These are phyloP conservation scores for Echeveria elegans DNA, from an alignment of 164 flowering plant genomes.

Conservation along the genomic window DNA sequence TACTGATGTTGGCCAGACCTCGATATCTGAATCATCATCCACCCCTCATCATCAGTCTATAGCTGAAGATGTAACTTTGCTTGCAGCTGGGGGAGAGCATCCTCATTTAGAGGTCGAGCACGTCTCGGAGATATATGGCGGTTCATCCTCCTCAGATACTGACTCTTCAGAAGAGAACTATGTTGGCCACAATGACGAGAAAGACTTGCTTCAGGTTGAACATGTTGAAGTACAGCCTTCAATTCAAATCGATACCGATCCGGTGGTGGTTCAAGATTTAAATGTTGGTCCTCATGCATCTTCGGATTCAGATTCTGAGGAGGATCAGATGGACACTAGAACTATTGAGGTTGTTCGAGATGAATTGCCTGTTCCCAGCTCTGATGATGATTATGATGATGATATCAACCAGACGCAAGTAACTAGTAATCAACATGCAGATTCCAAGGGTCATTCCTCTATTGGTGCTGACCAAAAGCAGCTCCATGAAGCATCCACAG, in stretches of 20 bases:
- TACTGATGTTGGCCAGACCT: constrained; percentile 3
- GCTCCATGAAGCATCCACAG: constrained; percentile 18
- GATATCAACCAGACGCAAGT: constrained; percentile 13
- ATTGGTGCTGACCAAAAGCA: constrained; percentile 16
- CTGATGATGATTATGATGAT: constrained; percentile 4
- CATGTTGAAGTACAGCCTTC: constrained; percentile 11
- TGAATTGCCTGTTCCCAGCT: neutral
- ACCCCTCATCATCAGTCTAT: neutral
- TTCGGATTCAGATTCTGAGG: neutral
- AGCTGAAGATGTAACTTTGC: constrained; percentile 1
- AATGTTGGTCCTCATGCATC: neutral
- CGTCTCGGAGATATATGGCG: constrained; percentile 3
- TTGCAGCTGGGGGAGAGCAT: constrained; percentile 8
- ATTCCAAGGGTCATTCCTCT: constrained; percentile 14
- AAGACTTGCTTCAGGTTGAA: constrained; percentile 10
- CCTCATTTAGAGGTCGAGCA: constrained; percentile 10
- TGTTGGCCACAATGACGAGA: neutral
- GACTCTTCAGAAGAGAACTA: constrained; percentile 8
- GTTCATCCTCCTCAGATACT: constrained; percentile 12
- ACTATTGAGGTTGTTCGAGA: neutral
- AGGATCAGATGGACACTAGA: neutral
- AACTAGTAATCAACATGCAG: constrained; percentile 12
- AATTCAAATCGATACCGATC: neutral
- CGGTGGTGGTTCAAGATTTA: neutral
- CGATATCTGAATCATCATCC: neutral